A percentile compares a stretch with the other conserved stretches of the same genome.
These are phyloP conservation scores for Fragilariopsis cylindrus DNA, from an alignment of 108 stramenopile species.

Conservation along the genomic window DNA sequence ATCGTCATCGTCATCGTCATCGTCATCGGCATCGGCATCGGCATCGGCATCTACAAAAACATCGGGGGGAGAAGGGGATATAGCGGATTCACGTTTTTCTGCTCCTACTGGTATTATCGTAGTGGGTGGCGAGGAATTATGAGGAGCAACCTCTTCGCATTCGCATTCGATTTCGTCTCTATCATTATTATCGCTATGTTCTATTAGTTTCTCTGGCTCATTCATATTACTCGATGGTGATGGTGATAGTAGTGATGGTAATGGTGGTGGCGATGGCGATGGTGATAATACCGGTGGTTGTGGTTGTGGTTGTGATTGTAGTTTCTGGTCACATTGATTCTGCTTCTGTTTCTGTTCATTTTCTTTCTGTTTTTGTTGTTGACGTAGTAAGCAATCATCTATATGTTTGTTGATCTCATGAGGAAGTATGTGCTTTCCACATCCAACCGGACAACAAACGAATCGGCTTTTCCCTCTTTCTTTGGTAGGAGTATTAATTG, in stretches of 20 bases:
- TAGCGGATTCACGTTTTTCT: no score
- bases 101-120: no score
- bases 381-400: conserved; percentile 33
- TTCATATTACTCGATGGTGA: no score
- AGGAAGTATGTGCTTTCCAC: conserved; percentile 39
- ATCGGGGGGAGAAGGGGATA: no score
- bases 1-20: not conserved
- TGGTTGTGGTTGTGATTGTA: conserved; percentile 9
- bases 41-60: not conserved
- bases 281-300: not conserved
- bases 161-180: no score
- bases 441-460: conserved; percentile 53
- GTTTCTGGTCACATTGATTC: conserved; percentile 7
- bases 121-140: no score
- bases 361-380: not conserved
- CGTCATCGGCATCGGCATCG: not conserved
- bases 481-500: not conserved
- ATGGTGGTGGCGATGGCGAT: not conserved
- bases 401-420: conserved; percentile 47
- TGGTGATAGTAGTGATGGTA: not conserved
- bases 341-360: not conserved
- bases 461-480: conserved; percentile 26
- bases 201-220: not conserved
- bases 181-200: no score
- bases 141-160: no score